Conservation (phyloP, 306 rosid genomes). For the Glycine tomentella region DNA sequence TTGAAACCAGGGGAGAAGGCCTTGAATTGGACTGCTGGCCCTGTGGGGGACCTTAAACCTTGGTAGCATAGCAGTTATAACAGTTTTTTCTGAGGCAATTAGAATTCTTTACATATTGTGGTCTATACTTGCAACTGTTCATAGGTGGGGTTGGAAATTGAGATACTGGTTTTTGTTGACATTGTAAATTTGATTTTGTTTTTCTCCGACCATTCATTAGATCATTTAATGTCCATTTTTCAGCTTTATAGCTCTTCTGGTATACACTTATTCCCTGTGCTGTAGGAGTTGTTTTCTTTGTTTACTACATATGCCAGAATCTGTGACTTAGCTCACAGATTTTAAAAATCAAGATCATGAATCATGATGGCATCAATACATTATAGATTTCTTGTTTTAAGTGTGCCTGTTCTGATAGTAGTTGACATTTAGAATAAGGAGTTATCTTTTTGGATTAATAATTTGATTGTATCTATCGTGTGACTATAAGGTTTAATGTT, state of each 20-base stretch:
- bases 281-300: not conserved
- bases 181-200: slow-evolving; percentile 51
- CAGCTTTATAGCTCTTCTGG: slow-evolving; percentile 12
- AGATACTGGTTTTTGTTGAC: slow-evolving; percentile 25
- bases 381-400: slow-evolving; percentile 23
- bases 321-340: not conserved
- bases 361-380: not conserved
- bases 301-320: slow-evolving; percentile 3
- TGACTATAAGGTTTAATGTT: not conserved
- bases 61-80: slow-evolving; percentile 65
- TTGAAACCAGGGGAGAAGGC: slow-evolving; percentile 72
- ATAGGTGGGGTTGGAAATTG: slow-evolving; percentile 43
- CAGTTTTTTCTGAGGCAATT: slow-evolving; percentile 22
- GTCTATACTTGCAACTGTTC: slow-evolving; percentile 45
- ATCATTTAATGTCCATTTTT: slow-evolving; percentile 38
- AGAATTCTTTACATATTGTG: slow-evolving; percentile 43
- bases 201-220: slow-evolving; percentile 22
- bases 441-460: not conserved
- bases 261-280: not conserved
- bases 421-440: not conserved
- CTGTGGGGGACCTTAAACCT: slow-evolving; percentile 87
- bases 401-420: not conserved
- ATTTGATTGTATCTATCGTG: slow-evolving; percentile 19
- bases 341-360: not conserved
- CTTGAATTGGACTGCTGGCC: slow-evolving; percentile 96